These are phyloP conservation scores for Panicum miliaceum DNA, from an alignment of 176 grass and related monocot species.

Conservation along the genomic window DNA sequence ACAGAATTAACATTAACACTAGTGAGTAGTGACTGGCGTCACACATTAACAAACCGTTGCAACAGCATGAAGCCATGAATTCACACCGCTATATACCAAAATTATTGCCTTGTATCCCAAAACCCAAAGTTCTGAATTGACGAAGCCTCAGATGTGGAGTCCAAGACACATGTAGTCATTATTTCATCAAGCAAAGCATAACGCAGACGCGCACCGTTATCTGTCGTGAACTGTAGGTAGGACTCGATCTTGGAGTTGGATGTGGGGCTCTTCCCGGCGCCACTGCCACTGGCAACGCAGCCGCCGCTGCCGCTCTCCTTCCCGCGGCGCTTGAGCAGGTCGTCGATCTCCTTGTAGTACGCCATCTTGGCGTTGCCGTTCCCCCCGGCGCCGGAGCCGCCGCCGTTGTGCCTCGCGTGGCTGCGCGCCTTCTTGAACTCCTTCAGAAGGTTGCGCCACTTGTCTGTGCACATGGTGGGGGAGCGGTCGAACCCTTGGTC, in stretches of 20 bases:
- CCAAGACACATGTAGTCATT: background rate
- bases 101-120: background rate
- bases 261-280: conserved; percentile 51
- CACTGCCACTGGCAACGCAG: background rate
- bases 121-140: background rate
- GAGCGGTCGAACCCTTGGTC: conserved; percentile 91
- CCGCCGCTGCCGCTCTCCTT: conserved; percentile 40
- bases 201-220: conserved; percentile 57
- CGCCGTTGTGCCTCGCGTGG: conserved; percentile 58
- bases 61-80: background rate
- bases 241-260: conserved; percentile 78
- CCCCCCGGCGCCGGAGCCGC: conserved; percentile 50
- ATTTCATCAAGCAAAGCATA: conserved; percentile 29
- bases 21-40: too few relatives aligned
- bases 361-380: conserved; percentile 81
- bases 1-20: background rate
- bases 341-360: conserved; percentile 97
- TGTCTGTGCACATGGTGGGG: conserved; percentile 97
- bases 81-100: background rate
- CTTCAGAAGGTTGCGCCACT: conserved; percentile 96
- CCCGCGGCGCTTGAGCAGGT: conserved; percentile 78
- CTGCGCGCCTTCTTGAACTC: conserved; percentile 98
- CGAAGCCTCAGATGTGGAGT: background rate
- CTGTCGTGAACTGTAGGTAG: conserved; percentile 78
- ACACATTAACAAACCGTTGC: background rate